Conservation (phyloP, 2,329 filamentous ascomycete genomes). For the Talaromyces amestolkiae region DNA sequence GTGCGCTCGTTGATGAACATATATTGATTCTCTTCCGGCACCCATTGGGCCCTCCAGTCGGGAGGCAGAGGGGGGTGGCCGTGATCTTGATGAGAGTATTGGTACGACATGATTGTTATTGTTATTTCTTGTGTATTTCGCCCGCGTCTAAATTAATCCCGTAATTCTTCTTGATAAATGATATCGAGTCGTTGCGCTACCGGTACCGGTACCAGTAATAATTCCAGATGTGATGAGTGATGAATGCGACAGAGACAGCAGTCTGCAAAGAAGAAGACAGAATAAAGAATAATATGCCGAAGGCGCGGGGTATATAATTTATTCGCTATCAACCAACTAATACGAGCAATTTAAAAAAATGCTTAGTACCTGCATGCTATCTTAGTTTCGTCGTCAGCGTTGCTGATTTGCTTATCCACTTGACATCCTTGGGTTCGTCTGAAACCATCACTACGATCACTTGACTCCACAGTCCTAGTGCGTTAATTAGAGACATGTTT, state of each 20-base stretch:
- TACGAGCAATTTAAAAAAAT: not conserved
- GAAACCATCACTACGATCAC: conserved; percentile 4
- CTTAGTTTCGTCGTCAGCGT: not conserved
- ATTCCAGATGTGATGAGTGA: not conserved
- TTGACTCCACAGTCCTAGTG: not conserved
- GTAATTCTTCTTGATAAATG: not conserved
- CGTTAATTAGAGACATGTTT: not conserved
- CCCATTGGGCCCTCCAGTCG: conserved; percentile 16
- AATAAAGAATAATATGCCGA: not conserved
- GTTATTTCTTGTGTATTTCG: not conserved
- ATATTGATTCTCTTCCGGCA: conserved; percentile 10
- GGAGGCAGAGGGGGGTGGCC: conserved; percentile 18
- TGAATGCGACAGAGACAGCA: not conserved
- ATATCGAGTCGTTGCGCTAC: not conserved
- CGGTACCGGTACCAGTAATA: no score
- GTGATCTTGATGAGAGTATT: conserved; percentile 19
- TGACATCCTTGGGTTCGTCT: not conserved
- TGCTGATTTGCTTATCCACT: conserved; percentile 1
- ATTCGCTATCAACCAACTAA: not conserved
- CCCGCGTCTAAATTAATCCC: no score
- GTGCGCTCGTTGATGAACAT: conserved; percentile 17
- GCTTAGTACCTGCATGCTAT: conserved; percentile 2
- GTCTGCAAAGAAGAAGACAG: not conserved
- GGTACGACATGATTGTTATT: conserved; percentile 12
- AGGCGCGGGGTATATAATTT: conserved; percentile 2